Evolutionary conservation across 2,329 filamentous ascomycete genomes (phyloP).

Genomic region (Rhexocercosporidium sp.): DNA sequence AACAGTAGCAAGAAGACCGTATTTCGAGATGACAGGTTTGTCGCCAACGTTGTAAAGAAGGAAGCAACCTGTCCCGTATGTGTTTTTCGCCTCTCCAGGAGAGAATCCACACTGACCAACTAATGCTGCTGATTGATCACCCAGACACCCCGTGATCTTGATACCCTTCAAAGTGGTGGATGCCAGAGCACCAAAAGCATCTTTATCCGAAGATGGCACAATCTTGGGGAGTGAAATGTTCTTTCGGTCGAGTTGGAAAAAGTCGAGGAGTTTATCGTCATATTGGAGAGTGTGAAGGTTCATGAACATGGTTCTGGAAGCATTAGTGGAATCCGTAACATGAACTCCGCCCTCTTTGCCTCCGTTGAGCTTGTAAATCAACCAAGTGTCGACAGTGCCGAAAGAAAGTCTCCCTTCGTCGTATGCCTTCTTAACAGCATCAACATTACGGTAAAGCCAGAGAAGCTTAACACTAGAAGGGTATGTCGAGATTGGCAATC

Average conservation of each 20-base stretch:
- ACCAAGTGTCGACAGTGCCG: conserved; percentile 82
- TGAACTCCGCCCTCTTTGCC: conserved; percentile 67
- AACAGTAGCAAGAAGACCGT: conserved; percentile 78
- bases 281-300: conserved; percentile 78
- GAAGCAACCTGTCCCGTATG: conserved; percentile 86
- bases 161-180: conserved; percentile 67
- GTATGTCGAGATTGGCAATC: conserved; percentile 81
- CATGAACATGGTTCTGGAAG: conserved; percentile 89
- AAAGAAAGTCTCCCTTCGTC: conserved; percentile 75
- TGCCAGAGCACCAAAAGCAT: conserved; percentile 69
- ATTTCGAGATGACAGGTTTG: conserved; percentile 78
- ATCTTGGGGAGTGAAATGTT: conserved; percentile 80
- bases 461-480: conserved; percentile 79
- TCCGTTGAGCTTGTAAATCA: conserved; percentile 80
- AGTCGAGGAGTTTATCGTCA: conserved; percentile 73
- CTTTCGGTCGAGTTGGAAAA: conserved; percentile 72
- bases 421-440: conserved; percentile 71
- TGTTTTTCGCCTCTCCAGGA: conserved; percentile 81
- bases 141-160: conserved; percentile 77
- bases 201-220: conserved; percentile 72
- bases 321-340: conserved; percentile 82
- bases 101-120: conserved; percentile 81
- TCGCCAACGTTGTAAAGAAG: conserved; percentile 82
- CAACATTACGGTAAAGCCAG: conserved; percentile 75
- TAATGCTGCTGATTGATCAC: conserved; percentile 81